Evolutionary conservation across 495 filamentous ascomycete species (phyloP), one percentile per base, ranked within the genome.

Genomic region (Usnea hakonensis): DNA sequence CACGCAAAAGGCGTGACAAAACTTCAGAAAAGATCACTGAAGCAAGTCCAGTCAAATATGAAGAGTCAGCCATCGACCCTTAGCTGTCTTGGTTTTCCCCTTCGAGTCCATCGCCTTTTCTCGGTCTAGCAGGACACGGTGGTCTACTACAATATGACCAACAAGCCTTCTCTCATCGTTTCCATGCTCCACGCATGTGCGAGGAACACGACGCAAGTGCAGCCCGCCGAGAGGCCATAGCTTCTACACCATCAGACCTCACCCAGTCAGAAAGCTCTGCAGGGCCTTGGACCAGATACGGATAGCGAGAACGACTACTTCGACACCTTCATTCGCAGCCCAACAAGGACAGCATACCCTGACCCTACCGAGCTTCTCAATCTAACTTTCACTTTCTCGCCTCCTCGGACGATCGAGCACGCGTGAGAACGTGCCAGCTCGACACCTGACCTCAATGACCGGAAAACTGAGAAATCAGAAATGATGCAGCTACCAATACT

Each of bases 401-500:
- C 59, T 54, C 11, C 23, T 21, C 36, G 17, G 28, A 32, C 14
- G 7, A 32, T 23, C 13, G 59, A 53, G 23, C 48, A 61, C 26
- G 48, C 21, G 19, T 17, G n/a, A 5, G 32, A 28, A 21, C 21
- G 17, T 38, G 19, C 23, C 11, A 30, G 36, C 2, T 54, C 23
- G 1, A 19, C 23, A 33, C 37, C 28, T 23, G 65, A 75, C 30
- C 75, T 5, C n/a, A 73, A 23, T 66, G 68, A 14, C 70, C 73
- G 23, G 67, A 72, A n/a, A 9, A 74, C 76, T 43, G 78, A 78
- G 35, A 74, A 77, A 28, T 58, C 70, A 50, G 69, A 73, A 56
- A n/a, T 17, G 30, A 26, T 54, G 3, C 58, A 53, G 68, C 64
- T 58, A 73, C 72, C 56, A 78, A 33, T 77, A 68, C 76, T 96